A percentile compares a stretch with the other conserved stretches of the same genome.
These are phyloP conservation scores for Nymphaea colorata DNA, from an alignment of 164 flowering plant genomes.

Conservation along the genomic window DNA sequence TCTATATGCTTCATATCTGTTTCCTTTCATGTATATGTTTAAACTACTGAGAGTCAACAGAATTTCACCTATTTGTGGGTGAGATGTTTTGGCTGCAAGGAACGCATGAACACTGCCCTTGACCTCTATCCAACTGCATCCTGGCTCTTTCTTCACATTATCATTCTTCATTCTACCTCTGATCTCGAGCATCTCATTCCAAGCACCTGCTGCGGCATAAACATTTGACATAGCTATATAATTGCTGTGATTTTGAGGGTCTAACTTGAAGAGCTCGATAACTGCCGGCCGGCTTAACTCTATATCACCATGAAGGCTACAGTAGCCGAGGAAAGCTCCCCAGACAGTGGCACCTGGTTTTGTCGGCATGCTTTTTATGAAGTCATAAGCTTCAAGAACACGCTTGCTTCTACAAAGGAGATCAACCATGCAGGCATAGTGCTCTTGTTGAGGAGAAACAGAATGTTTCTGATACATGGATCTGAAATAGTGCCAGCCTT, in stretches of 20 bases:
- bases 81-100: slow-evolving; percentile 12
- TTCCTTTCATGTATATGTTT: neutral
- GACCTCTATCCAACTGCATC: slow-evolving; percentile 23
- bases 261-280: slow-evolving; percentile 4
- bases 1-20: neutral
- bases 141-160: slow-evolving; percentile 10
- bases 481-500: slow-evolving; percentile 10
- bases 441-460: slow-evolving; percentile 10
- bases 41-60: slow-evolving; percentile 1
- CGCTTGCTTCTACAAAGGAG: slow-evolving; percentile 14
- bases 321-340: slow-evolving; percentile 11
- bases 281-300: slow-evolving; percentile 10
- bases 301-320: slow-evolving; percentile 8
- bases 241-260: slow-evolving; percentile 2
- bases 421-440: slow-evolving; percentile 19
- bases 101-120: slow-evolving; percentile 14
- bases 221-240: slow-evolving; percentile 9
- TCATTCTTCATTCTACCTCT: slow-evolving; percentile 6
- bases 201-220: slow-evolving; percentile 4
- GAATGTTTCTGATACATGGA: slow-evolving; percentile 8
- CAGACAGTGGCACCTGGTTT: slow-evolving; percentile 11
- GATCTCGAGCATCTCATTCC: slow-evolving; percentile 7
- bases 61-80: slow-evolving; percentile 11
- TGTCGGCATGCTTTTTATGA: slow-evolving; percentile 12
- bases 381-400: slow-evolving; percentile 6